Conservation (phyloP, 2,329 filamentous ascomycete genomes). For the Boeremia exigua region DNA sequence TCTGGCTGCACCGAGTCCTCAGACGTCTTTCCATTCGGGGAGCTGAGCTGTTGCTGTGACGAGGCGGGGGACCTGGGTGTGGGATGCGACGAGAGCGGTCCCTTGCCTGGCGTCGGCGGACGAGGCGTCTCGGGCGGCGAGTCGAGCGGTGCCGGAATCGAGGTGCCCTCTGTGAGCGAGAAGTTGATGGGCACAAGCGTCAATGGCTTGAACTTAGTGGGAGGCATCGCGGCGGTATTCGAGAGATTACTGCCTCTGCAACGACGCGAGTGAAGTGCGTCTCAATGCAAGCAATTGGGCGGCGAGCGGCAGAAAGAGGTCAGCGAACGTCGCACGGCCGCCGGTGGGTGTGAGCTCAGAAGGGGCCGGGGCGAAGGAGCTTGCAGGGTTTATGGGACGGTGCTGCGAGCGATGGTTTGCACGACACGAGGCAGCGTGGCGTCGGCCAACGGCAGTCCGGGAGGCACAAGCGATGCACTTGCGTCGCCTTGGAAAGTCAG, state of each 20-base stretch:
- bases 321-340: conserved; percentile 23
- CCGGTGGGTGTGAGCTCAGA: conserved; percentile 35
- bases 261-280: conserved; percentile 17
- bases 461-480: conserved; percentile 1
- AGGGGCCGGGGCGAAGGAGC: conserved; percentile 36
- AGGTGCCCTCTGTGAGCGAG: conserved; percentile 51
- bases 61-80: conserved; percentile 43
- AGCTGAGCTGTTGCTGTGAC: conserved; percentile 26
- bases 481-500: conserved; percentile 3
- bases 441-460: conserved; percentile 4
- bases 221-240: conserved; percentile 31
- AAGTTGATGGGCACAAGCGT: conserved; percentile 49
- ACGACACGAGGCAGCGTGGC: conserved; percentile 18
- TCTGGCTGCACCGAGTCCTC: conserved; percentile 12
- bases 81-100: conserved; percentile 51
- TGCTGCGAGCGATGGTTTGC: conserved; percentile 17
- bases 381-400: conserved; percentile 29
- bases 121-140: conserved; percentile 48
- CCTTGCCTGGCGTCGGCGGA: conserved; percentile 47
- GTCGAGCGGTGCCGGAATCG: conserved; percentile 50
- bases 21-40: conserved; percentile 27
- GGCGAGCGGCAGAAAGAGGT: conserved; percentile 22
- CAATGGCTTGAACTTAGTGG: conserved; percentile 44
- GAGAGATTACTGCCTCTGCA: conserved; percentile 3
- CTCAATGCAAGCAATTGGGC: conserved; percentile 22